Evolutionary conservation across 192 early-diverging fungal species (phyloP).

Genomic region (Rhizophagus clarus): DNA sequence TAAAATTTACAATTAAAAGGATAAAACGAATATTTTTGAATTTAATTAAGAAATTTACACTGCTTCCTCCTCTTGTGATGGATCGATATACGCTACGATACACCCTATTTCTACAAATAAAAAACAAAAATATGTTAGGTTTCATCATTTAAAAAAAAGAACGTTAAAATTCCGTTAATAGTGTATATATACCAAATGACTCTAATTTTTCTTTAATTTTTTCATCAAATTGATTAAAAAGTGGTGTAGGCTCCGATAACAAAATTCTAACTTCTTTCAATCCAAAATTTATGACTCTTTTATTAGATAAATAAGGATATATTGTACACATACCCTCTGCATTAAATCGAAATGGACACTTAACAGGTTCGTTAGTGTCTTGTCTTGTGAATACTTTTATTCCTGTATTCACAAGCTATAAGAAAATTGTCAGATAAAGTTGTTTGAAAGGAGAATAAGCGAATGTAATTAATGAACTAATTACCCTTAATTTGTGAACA

Average conservation of each 20-base stretch:
- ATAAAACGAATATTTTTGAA: neutral
- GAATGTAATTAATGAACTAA: neutral
- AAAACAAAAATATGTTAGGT: neutral
- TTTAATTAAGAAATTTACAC: neutral
- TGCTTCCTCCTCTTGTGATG: neutral
- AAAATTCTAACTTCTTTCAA: constrained; percentile 53
- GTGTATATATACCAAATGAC: neutral
- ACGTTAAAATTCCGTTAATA: neutral
- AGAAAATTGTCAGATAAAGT: neutral
- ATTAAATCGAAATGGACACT: constrained; percentile 68
- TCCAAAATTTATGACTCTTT: constrained; percentile 48
- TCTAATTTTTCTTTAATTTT: neutral
- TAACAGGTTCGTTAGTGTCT: constrained; percentile 53
- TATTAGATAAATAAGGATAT: constrained; percentile 49
- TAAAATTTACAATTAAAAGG: neutral
- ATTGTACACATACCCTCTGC: constrained; percentile 70
- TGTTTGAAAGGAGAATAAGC: neutral
- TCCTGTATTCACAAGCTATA: constrained; percentile 89
- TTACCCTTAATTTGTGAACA: constrained; percentile 59
- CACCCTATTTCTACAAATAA: constrained; percentile 10
- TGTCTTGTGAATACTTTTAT: constrained; percentile 85
- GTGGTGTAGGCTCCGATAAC: constrained; percentile 54
- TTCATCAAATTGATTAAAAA: constrained; percentile 36
- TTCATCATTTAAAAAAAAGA: neutral
- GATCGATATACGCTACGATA: constrained; percentile 8